Evolutionary conservation across 345 rosid genomes (phyloP).

Genomic region (Moringa oleifera): DNA sequence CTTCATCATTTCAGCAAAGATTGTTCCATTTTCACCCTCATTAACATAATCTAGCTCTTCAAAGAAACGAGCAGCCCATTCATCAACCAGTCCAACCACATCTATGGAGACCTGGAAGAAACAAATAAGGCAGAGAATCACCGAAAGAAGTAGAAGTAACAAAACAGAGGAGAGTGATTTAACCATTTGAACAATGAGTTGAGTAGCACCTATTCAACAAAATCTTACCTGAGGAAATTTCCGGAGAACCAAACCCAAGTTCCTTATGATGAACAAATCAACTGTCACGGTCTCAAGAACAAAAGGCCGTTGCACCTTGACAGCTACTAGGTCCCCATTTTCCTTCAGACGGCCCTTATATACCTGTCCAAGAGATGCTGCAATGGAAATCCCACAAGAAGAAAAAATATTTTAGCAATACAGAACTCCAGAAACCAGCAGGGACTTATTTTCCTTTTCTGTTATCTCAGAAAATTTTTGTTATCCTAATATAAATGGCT

Average conservation of each 20-base stretch:
- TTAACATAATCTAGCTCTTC: conserved; percentile 96
- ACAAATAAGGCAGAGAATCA: conserved; percentile 7
- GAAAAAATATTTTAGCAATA: conserved; percentile 6
- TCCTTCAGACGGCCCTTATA: conserved; percentile 87
- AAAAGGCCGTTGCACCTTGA: conserved; percentile 93
- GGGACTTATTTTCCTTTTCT: background rate
- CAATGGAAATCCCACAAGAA: conserved; percentile 21
- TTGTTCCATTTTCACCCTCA: conserved; percentile 89
- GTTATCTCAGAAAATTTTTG: too few relatives aligned
- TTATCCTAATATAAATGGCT: background rate
- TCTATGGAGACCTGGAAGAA: conserved; percentile 64
- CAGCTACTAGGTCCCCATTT: conserved; percentile 91
- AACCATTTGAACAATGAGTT: background rate
- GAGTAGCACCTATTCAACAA: conserved; percentile 3
- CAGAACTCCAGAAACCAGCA: conserved; percentile 1
- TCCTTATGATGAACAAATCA: conserved; percentile 78
- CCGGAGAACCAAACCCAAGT: conserved; percentile 74
- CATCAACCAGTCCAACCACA: conserved; percentile 96
- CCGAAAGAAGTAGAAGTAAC: background rate
- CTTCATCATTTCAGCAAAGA: conserved; percentile 92
- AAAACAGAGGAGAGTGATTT: background rate
- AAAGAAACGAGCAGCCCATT: conserved; percentile 98
- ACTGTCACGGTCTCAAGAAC: conserved; percentile 96
- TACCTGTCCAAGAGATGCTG: conserved; percentile 97
- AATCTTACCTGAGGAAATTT: conserved; percentile 85